Conservation (phyloP, 768 basidiomycete species). For the Auricularia sp. region DNA sequence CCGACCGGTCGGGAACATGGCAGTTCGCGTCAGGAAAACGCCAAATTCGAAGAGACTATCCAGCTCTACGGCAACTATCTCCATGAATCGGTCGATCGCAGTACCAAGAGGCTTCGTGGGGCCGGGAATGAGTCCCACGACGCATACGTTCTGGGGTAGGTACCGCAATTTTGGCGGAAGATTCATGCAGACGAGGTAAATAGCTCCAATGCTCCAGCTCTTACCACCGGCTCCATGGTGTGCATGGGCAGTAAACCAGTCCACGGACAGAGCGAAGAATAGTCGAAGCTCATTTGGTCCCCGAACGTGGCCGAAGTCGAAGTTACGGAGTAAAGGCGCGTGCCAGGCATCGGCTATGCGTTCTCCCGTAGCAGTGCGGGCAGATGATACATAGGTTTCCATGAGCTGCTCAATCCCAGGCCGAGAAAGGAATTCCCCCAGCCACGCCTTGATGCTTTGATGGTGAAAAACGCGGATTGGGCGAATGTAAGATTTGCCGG, state of each 20-base stretch:
- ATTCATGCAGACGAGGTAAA: constrained; percentile 27
- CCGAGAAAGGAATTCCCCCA: too few species aligned
- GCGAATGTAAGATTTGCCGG: too few species aligned
- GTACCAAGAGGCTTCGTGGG: constrained; percentile 25
- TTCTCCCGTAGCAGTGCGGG: too few species aligned
- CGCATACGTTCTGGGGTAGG: constrained; percentile 30
- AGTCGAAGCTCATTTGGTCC: constrained; percentile 13
- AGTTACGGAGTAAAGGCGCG: too few species aligned
- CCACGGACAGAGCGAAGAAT: constrained; percentile 22
- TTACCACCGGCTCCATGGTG: constrained; percentile 20
- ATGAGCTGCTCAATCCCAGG: too few species aligned
- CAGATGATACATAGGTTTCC: too few species aligned
- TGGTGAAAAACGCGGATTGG: too few species aligned
- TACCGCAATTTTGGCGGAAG: constrained; percentile 26
- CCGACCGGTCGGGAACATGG: constrained; percentile 15
- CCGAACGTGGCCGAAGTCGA: too few species aligned
- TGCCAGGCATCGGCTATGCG: too few species aligned
- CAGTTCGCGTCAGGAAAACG: constrained; percentile 19
- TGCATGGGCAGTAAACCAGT: constrained; percentile 27
- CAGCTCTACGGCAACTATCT: constrained; percentile 28
- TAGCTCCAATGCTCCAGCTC: constrained; percentile 14
- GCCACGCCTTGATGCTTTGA: too few species aligned
- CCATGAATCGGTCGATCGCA: constrained; percentile 28
- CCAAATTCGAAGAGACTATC: constrained; percentile 25
- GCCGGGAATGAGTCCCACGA: constrained; percentile 32